Evolutionary conservation across 2,329 filamentous ascomycete genomes (phyloP), one percentile per base, ranked within the genome.

Genomic region (Tolypocladium sp.): DNA sequence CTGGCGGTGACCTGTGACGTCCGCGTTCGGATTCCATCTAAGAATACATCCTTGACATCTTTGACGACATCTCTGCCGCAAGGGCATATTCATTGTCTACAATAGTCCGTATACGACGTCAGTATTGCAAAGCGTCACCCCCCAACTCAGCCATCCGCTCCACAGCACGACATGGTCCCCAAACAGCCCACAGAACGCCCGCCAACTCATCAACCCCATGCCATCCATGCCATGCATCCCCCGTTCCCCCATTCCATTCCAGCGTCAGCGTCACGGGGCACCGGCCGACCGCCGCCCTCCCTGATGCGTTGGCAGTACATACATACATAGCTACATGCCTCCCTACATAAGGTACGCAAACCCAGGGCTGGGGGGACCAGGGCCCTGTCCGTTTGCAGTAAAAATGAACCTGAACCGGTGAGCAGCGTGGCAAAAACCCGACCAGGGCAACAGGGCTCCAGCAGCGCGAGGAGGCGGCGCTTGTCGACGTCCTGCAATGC

Each of bases 401-500:
- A 12, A 20, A 20, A 35, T 53, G 30, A 35, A 13, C 49, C 30
- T 8, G 8, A 5, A 42, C 40, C 20, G 49, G 27, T 52, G 30
- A 33, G 30, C 30, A 35, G 49, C 27, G 49, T 52, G 49, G 49
- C 49, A 8, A 52, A 15, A 20, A 8, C 4, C 27, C 13, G 27
- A 20, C 15, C 30, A 33, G 30, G 27, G 30, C 30, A 8, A 30
- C 1, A 27, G 49, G 49, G 49, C 46, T 51, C 46, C 27, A n/a
- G 38, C 38, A 3, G 38, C 17, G 15, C 4, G 15, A 40, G 38
- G 49, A 52, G 49, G 49, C 46, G 49, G 49, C 49, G 49, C 49
- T 35, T 52, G 49, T 53, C 49, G 49, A 35, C 40, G 44, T 55
- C 59, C 70, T 87, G 72, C 72, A 74, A 63, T 70, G 70, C 73